Evolutionary conservation across 306 rosid species (phyloP), one percentile per base, ranked within the genome.

Genomic region (Inga laurina): DNA sequence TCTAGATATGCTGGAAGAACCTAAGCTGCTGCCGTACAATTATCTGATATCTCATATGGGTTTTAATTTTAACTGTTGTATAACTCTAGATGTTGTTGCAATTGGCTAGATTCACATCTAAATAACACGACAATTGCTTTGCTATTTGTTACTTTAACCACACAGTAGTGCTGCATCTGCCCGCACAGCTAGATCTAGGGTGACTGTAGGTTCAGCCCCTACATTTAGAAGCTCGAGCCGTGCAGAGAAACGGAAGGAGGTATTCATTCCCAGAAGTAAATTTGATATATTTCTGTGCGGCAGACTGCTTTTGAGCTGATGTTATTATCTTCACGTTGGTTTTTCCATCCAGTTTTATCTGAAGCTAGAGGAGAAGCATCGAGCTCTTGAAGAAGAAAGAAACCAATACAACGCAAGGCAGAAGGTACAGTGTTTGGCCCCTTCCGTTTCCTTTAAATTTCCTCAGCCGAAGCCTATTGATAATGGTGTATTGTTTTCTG

Each of bases 231-330:
- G 87, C 73, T 82, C 79, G 0, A 73, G 84, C 34, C 98, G 99
- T 49, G 97, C 97, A 22, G 97, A 91, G 91, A 92, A 91, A 83
- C 88, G 99, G 87, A 97, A 57, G 86, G 99, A 97, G 97, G 99
- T 96, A 90, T 48, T 51, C n/a, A 76, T 66, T 79, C 80, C 19
- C 81, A 37, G 67, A 81, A 78, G 65, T 78, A 61, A 79, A 81
- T 62, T 14, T 51, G 48, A 76, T 80, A 56, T 81, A 69, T 76
- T 78, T 49, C 71, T 52, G 57, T 57, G 52, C 16, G 43, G 66
- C 44, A 77, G 74, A 54, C 41, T 82, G 37, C 71, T 45, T 71
- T 80, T 21, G 81, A 43, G 61, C 72, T 64, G 48, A 44, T 43
- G 34, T 72, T 73, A 12, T 37, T 37, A 64, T 83, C 41, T 21